These are phyloP conservation scores for Usnea hakonensis DNA, from an alignment of 495 filamentous ascomycete species.

Conservation along the genomic window DNA sequence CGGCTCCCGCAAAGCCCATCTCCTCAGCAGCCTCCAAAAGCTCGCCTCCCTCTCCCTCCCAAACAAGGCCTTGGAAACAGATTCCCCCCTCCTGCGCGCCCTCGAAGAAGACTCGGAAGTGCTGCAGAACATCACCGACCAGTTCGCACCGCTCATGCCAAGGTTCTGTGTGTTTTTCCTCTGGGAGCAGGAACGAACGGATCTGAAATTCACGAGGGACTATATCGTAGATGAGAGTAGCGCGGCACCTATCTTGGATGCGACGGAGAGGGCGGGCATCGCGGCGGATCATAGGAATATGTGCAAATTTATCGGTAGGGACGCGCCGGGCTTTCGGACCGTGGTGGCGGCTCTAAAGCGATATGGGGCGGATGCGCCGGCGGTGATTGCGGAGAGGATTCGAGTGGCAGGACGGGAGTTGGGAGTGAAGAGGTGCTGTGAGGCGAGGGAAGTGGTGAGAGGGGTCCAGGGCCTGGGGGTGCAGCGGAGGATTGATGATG, in stretches of 20 bases:
- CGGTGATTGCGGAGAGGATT: slow-evolving; percentile 16
- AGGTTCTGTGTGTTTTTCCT: slow-evolving; percentile 37
- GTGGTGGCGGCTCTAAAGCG: slow-evolving; percentile 21
- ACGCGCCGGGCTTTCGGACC: slow-evolving; percentile 39
- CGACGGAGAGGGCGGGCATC: slow-evolving; percentile 27
- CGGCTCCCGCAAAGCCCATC: slow-evolving; percentile 24
- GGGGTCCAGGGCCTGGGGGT: not conserved
- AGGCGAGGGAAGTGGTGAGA: slow-evolving; percentile 16
- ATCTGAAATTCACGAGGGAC: slow-evolving; percentile 26
- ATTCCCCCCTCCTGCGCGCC: slow-evolving; percentile 26
- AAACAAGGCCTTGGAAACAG: slow-evolving; percentile 19
- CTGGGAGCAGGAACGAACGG: slow-evolving; percentile 38
- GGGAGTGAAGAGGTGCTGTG: slow-evolving; percentile 10
- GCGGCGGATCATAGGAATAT: slow-evolving; percentile 28
- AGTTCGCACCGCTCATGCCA: slow-evolving; percentile 38
- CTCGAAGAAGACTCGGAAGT: slow-evolving; percentile 33
- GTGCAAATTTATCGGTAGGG: slow-evolving; percentile 23
- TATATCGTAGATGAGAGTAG: slow-evolving; percentile 22
- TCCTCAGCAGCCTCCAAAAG: slow-evolving; percentile 24
- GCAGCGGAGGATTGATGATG: not conserved
- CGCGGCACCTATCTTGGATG: slow-evolving; percentile 21
- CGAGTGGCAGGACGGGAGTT: slow-evolving; percentile 4
- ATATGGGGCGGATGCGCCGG: slow-evolving; percentile 20
- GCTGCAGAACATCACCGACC: slow-evolving; percentile 37
- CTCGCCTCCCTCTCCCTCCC: slow-evolving; percentile 19